Percentiles rank a stretch among this genome's conserved stretches.
Evolutionary conservation across 805 yeast species (phyloP).

Genomic region (Schwanniomyces polymorphus): DNA sequence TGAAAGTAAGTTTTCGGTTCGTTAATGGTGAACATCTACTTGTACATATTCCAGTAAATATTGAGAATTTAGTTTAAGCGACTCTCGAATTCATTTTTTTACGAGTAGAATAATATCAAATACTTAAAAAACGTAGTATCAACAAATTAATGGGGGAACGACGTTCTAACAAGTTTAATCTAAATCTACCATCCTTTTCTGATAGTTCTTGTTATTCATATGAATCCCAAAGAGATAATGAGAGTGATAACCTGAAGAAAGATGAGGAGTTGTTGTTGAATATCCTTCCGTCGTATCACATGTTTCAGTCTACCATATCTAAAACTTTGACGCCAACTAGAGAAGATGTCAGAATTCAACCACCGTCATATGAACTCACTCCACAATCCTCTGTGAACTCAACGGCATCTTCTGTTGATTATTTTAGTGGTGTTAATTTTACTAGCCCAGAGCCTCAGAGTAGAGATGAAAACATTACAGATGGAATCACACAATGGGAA

Average conservation of each 20-base stretch:
- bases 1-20: slow-evolving; percentile 29
- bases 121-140: not conserved
- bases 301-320: slow-evolving; percentile 40
- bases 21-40: slow-evolving; percentile 27
- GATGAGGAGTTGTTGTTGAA: slow-evolving; percentile 27
- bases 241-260: slow-evolving; percentile 1
- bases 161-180: slow-evolving; percentile 15
- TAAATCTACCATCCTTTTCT: slow-evolving; percentile 17
- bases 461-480: slow-evolving; percentile 6
- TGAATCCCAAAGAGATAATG: not conserved
- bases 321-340: slow-evolving; percentile 31
- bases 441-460: slow-evolving; percentile 9
- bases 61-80: slow-evolving; percentile 15
- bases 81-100: not conserved
- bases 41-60: slow-evolving; percentile 36
- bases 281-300: slow-evolving; percentile 40
- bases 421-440: slow-evolving; percentile 16
- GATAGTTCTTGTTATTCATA: not conserved
- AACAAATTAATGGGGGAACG: slow-evolving; percentile 12
- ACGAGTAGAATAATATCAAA: not conserved
- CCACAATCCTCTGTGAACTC: slow-evolving; percentile 16
- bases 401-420: slow-evolving; percentile 13
- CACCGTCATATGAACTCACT: slow-evolving; percentile 34
- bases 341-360: slow-evolving; percentile 25
- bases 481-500: slow-evolving; percentile 24